Percentiles rank a stretch among this genome's conserved stretches.
Evolutionary conservation across 257 asterid genomes (phyloP).

Genomic region (Solanum chmielewskii): DNA sequence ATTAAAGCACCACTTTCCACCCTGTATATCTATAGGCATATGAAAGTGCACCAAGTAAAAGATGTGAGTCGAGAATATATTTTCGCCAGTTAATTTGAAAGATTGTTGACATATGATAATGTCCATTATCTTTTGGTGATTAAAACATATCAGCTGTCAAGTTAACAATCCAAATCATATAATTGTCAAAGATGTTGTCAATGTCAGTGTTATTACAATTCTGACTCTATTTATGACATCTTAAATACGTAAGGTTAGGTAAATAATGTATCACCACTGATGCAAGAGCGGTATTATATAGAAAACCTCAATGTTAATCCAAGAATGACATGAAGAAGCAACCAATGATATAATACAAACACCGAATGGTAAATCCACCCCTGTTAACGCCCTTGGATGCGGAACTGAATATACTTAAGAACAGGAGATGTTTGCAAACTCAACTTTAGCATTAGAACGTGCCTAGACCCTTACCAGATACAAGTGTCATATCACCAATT

Average conservation of each 20-base stretch:
- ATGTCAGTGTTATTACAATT: not conserved
- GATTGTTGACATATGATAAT: not conserved
- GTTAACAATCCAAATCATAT: not conserved
- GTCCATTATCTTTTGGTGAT: not conserved
- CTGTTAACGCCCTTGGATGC: not conserved
- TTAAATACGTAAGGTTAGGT: not conserved
- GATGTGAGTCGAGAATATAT: not conserved
- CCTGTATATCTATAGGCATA: not conserved
- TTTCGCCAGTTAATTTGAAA: not conserved
- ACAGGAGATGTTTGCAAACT: not conserved
- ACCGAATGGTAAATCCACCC: not conserved
- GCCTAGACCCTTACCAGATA: not conserved
- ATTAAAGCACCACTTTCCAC: not conserved
- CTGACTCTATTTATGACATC: not conserved
- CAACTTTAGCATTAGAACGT: not conserved
- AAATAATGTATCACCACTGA: not conserved
- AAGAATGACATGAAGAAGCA: not conserved
- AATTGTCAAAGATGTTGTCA: not conserved
- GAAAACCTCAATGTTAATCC: not conserved
- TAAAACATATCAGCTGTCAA: not conserved
- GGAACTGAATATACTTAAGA: not conserved
- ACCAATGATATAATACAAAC: not conserved
- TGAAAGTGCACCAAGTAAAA: not conserved
- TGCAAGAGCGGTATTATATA: not conserved
- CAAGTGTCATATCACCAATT: not conserved